Evolutionary conservation across 176 grass and related monocot genomes (phyloP).

Genomic region (Zea mays): Zm-B73-REFERENCE-NAM-5.0 NC_050096.1:10932001-10932500

Average conservation of each 20-base stretch:
- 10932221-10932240: background rate
- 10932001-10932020: conserved; percentile 40
- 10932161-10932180: conserved; percentile 59
- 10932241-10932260: background rate
- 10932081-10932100: conserved; percentile 45
- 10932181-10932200: conserved; percentile 56
- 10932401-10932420: background rate
- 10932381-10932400: background rate
- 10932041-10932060: background rate
- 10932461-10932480: background rate
- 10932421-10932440: background rate
- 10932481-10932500: background rate
- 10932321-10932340: background rate
- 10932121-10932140: conserved; percentile 69
- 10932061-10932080: background rate
- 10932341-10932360: background rate
- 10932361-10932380: background rate
- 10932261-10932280: background rate
- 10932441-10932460: background rate
- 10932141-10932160: conserved; percentile 87
- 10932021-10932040: background rate
- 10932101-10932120: conserved; percentile 71
- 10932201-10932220: background rate
- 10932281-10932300: background rate
- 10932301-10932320: background rate